Evolutionary conservation across 257 asterid genomes (phyloP).

Genomic region (Penstemon eatonii): DNA sequence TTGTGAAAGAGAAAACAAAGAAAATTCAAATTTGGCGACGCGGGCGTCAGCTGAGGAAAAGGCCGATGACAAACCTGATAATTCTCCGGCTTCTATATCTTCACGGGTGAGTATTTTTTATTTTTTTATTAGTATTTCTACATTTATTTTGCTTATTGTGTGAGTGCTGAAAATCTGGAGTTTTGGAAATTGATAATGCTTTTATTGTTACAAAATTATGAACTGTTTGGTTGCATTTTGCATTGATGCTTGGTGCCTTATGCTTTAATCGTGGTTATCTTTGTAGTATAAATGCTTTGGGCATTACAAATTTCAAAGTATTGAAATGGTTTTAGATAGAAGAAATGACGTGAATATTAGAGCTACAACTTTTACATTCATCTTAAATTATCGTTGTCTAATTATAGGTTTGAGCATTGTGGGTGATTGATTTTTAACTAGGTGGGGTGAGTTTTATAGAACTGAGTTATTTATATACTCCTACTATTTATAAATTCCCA

Average conservation of each 20-base stretch:
- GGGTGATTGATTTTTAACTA: too few species aligned
- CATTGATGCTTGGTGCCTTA: not conserved
- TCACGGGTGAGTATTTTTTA: conserved; percentile 43
- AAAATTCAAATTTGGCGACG: conserved; percentile 57
- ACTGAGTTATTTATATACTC: too few species aligned
- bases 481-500: too few species aligned
- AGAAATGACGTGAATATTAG: not conserved
- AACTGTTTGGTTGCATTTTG: not conserved
- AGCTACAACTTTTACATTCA: not conserved
- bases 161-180: not conserved
- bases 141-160: not conserved
- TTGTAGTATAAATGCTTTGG: too few species aligned
- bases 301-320: too few species aligned
- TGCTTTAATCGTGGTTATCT: too few species aligned
- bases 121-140: not conserved
- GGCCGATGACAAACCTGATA: conserved; percentile 39
- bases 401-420: not conserved
- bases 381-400: not conserved
- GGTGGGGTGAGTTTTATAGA: too few species aligned
- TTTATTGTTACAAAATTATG: not conserved
- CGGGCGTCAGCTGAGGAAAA: conserved; percentile 46
- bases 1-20: conserved; percentile 57
- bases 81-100: conserved; percentile 49
- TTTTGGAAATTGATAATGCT: not conserved
- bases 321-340: not conserved